Base-by-base conservation (phyloP, 352 stramenopile genomes). In the Blastocystis sp. region DNA sequence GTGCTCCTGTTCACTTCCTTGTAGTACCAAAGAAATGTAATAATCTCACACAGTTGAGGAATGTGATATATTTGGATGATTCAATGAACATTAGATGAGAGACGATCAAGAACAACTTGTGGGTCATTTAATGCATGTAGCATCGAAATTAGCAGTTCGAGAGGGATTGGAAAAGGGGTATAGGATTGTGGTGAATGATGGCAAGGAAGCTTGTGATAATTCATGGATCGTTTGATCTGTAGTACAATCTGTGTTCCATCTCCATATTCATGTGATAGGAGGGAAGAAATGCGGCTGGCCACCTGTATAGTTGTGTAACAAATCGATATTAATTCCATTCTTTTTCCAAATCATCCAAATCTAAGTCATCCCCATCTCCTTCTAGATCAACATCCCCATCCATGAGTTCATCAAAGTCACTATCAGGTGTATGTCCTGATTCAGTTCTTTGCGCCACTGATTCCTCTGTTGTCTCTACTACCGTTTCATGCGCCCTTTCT, bases 341-440 rank as follows among this genome's bases (percentile, higher is more conserved):
- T 57, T 29, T 87, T 54, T 87, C 77, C 9, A 87, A 54, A 61
- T 87, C 77, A 29, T 87, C 77, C 16, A 87, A 58, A 5, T 87
- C 77, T 46, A 87, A 58, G 39, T 87, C 77, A 49, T 27, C 35
- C 56, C 27, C 42, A 11, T 63, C 29, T 46, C 57, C 65, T 1
- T 46, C 35, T 27, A 54, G 29, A 21, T 32, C 21, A 11, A 24
- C 52, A 9, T 58, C 54, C 21, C 52, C 56, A 16, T 74, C 58
- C 39, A 87, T 49, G 11, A 83, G 39, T 42, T 67, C 71, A 1
- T 59, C 71, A 66, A 83, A 83, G 11, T 83, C 71, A 19, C 54
- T 61, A 32, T 61, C 54, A 46, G 39, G 39, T 2, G 39, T 73
- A 42, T 43, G 24, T 73, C 16, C 29, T n/a, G 21, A 73, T 43